Conservation (phyloP, 345 rosid species). For the Crucihimalaya himalaica region DNA sequence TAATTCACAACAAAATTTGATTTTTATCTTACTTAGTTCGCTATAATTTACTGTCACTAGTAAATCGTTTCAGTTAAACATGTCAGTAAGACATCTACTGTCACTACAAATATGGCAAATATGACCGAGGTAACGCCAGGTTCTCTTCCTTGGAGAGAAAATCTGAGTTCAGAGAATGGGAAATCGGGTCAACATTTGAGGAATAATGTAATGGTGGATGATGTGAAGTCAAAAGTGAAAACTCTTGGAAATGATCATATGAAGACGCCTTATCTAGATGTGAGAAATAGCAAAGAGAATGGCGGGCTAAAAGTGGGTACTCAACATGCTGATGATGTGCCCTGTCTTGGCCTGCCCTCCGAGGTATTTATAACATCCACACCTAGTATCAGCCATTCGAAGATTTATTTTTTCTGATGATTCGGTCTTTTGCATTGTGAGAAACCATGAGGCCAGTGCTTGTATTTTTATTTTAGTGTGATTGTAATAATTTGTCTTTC, state of each 20-base stretch:
- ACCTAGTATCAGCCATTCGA: slow-evolving; percentile 12
- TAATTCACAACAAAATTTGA: slow-evolving; percentile 24
- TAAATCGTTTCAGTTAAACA: slow-evolving; percentile 51
- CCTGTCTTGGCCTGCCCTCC: slow-evolving; percentile 58
- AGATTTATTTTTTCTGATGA: not conserved
- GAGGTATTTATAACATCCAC: slow-evolving; percentile 57
- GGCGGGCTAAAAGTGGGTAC: slow-evolving; percentile 46
- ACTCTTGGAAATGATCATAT: slow-evolving; percentile 44
- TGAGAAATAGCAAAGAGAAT: slow-evolving; percentile 47
- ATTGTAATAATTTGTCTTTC: slow-evolving; percentile 22
- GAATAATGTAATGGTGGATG: slow-evolving; percentile 44
- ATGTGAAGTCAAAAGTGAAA: slow-evolving; percentile 38
- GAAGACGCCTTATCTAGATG: slow-evolving; percentile 42
- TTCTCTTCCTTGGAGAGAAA: slow-evolving; percentile 50
- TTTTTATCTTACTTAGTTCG: not conserved
- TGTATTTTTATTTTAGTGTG: slow-evolving; percentile 19
- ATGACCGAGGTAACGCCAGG: slow-evolving; percentile 39
- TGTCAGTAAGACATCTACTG: slow-evolving; percentile 62
- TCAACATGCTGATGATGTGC: slow-evolving; percentile 47
- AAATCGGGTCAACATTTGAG: slow-evolving; percentile 44
- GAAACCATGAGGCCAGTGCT: slow-evolving; percentile 15
- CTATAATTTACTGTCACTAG: slow-evolving; percentile 11
- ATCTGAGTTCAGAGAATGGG: slow-evolving; percentile 48
- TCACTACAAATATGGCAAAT: slow-evolving; percentile 45
- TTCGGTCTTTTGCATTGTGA: slow-evolving; percentile 1